These are phyloP conservation scores for Schizophyllum amplum DNA, from an alignment of 1,284 basidiomycete species.

Conservation along the genomic window DNA sequence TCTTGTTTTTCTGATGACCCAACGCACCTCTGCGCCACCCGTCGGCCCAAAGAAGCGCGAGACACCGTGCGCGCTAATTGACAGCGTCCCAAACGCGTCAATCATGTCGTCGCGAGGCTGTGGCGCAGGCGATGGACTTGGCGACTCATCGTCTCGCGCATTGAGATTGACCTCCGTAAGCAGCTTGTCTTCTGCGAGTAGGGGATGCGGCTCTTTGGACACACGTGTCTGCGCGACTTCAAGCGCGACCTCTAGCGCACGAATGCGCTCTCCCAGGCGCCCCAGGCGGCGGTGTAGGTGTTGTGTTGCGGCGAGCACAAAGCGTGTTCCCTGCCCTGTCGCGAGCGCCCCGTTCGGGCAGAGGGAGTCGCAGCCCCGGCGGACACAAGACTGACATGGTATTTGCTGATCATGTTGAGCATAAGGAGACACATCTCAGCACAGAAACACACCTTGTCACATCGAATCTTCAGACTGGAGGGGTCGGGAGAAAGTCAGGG, in stretches of 20 bases:
- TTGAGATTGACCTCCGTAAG: constrained; percentile 6
- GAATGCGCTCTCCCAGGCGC: constrained; percentile 51
- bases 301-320: constrained; percentile 66
- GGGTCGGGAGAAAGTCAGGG: constrained; percentile 10
- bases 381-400: constrained; percentile 11
- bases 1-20: constrained; percentile 2
- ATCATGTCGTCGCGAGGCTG: neutral
- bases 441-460: constrained; percentile 42
- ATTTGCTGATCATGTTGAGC: neutral
- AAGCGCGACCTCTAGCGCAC: constrained; percentile 61
- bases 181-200: constrained; percentile 35
- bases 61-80: constrained; percentile 51
- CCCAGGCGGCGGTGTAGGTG: constrained; percentile 61
- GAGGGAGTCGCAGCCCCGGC: constrained; percentile 57
- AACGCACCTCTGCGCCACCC: constrained; percentile 51
- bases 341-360: constrained; percentile 65
- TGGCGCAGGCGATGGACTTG: neutral
- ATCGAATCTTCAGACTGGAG: constrained; percentile 56
- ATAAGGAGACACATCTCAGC: constrained; percentile 48
- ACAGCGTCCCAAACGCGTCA: constrained; percentile 54
- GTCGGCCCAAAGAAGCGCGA: constrained; percentile 59
- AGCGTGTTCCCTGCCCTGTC: constrained; percentile 58
- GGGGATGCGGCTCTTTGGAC: constrained; percentile 50
- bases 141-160: neutral
- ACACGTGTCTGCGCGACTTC: constrained; percentile 28